Percentiles rank a stretch among this genome's conserved stretches.
These are phyloP conservation scores for Serendipita sp. DNA, from an alignment of 768 basidiomycete species.

Conservation along the genomic window DNA sequence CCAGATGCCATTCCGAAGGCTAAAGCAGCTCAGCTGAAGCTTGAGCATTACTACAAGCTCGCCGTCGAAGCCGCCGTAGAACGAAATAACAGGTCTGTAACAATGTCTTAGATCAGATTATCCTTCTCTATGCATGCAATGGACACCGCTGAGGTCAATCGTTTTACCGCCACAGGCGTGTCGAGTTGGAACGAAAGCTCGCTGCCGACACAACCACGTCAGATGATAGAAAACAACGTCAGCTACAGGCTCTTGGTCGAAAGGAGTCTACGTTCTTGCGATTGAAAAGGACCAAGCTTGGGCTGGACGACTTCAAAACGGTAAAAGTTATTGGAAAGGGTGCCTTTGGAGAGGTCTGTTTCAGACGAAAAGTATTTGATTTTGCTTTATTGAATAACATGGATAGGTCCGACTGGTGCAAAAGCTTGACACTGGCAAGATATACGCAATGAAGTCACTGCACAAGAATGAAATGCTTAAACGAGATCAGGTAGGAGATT, in stretches of 20 bases:
- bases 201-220: constrained; percentile 51
- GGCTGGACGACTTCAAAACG: constrained; percentile 83
- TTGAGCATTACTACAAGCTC: constrained; percentile 94
- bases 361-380: constrained; percentile 14
- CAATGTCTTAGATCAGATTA: not conserved
- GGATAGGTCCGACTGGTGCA: constrained; percentile 78
- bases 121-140: too few species aligned
- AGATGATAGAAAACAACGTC: constrained; percentile 76
- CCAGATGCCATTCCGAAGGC: constrained; percentile 70
- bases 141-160: not conserved
- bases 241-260: constrained; percentile 67
- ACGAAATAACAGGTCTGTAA: constrained; percentile 64
- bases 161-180: constrained; percentile 38
- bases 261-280: constrained; percentile 83
- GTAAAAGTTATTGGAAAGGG: constrained; percentile 99
- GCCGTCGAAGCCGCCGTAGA: constrained; percentile 93
- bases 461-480: constrained; percentile 98
- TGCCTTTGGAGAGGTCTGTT: constrained; percentile 81
- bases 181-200: constrained; percentile 71
- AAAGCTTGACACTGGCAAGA: constrained; percentile 92
- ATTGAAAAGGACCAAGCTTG: constrained; percentile 74
- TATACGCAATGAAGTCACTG: constrained; percentile 97
- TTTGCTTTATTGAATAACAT: not conserved
- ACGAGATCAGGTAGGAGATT: constrained; percentile 72
- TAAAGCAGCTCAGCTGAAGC: constrained; percentile 83